Evolutionary conservation across 2,329 filamentous ascomycete species (phyloP).

Genomic region (Ceratocystis destructans): DNA sequence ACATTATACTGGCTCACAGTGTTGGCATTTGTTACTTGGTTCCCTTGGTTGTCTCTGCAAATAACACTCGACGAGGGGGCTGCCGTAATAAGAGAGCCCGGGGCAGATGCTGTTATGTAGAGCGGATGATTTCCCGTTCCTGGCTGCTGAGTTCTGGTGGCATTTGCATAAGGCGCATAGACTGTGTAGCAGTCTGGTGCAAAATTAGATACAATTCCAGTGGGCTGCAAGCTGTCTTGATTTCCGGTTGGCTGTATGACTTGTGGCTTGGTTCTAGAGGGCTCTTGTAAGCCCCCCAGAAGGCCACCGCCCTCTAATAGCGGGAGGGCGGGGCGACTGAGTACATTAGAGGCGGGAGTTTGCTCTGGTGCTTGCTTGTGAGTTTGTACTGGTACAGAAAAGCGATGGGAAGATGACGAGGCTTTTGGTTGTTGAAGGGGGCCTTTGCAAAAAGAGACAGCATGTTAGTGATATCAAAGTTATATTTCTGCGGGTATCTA

Average conservation of each 20-base stretch:
- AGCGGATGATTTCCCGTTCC: background rate
- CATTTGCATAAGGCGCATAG: slow-evolving; percentile 15
- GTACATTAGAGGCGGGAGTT: background rate
- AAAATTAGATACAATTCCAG: background rate
- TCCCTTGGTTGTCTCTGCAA: slow-evolving; percentile 3
- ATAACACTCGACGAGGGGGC: slow-evolving; percentile 11
- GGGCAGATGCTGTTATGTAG: slow-evolving; percentile 6
- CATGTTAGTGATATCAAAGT: background rate
- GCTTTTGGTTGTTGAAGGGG: slow-evolving; percentile 4
- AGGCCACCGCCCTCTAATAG: background rate
- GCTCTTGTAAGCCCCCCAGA: background rate
- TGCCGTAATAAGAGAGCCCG: slow-evolving; percentile 9
- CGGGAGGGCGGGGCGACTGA: background rate
- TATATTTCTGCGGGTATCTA: no score
- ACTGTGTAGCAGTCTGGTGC: slow-evolving; percentile 13
- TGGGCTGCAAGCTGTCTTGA: background rate
- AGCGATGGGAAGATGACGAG: background rate
- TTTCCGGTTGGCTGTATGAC: no score
- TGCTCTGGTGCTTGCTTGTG: background rate
- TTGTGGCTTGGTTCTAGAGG: background rate
- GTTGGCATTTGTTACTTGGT: background rate
- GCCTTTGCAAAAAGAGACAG: background rate
- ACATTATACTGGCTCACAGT: slow-evolving; percentile 11
- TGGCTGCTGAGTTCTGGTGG: slow-evolving; percentile 1
- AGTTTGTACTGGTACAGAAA: background rate